Evolutionary conservation across 805 yeast genomes (phyloP).

Genomic region (Suhomyces kilbournensis): DNA sequence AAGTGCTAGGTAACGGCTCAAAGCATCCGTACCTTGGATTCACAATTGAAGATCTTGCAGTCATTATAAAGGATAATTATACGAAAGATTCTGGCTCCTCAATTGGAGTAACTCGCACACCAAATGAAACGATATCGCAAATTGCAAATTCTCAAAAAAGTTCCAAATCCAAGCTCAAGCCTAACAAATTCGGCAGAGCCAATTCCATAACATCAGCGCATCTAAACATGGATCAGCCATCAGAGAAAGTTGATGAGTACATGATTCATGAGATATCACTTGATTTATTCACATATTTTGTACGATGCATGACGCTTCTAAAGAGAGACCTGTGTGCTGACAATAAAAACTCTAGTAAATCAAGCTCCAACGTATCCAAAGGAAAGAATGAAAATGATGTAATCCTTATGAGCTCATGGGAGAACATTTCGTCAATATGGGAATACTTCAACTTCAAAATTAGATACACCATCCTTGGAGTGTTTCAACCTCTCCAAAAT

Average conservation of each 20-base stretch:
- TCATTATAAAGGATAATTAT: constrained; percentile 20
- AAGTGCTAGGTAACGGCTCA: constrained; percentile 18
- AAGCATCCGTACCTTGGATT: constrained; percentile 21
- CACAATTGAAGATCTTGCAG: constrained; percentile 29
- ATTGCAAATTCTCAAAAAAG: neutral
- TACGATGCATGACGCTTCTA: constrained; percentile 20
- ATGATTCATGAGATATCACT: constrained; percentile 27
- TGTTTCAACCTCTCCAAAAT: constrained; percentile 26
- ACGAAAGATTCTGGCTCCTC: neutral
- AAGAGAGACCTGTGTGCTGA: constrained; percentile 16
- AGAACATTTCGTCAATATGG: constrained; percentile 21
- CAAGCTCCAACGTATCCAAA: neutral
- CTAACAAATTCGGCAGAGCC: constrained; percentile 7
- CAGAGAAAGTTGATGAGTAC: constrained; percentile 21
- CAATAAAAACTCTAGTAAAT: neutral
- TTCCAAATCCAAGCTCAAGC: constrained; percentile 5
- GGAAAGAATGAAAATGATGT: neutral
- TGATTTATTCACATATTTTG: constrained; percentile 25
- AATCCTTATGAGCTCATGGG: constrained; percentile 18
- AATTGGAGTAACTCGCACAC: neutral
- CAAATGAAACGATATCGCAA: neutral
- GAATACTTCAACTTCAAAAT: constrained; percentile 26
- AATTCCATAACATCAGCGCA: constrained; percentile 13
- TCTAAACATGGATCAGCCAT: neutral
- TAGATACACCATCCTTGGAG: constrained; percentile 19